Base-by-base conservation (phyloP, 1,284 basidiomycete genomes). In the Hymenochaete sp. region DNA sequence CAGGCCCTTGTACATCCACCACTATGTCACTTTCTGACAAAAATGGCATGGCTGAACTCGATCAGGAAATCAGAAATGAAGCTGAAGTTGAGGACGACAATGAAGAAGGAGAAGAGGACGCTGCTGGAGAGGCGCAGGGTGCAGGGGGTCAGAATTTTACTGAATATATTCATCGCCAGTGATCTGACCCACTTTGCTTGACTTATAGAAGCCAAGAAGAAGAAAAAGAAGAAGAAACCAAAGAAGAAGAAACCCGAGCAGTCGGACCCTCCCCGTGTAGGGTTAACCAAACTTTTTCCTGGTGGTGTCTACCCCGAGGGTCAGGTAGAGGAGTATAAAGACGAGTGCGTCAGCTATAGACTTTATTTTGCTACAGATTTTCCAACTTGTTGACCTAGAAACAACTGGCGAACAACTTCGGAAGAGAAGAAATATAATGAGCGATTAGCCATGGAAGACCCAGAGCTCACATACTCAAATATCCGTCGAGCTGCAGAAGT, bases 401-500 rank as follows among this genome's bases (percentile, higher is more conserved):
- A 91, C 57, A 65, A 79, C 27, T 93, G 81, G 67, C 82, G 95
- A 29, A 85, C 79, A 16, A 92, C 93, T 1, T 92, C 86, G 1
- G 92, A 91, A 55, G 96, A 99, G 67, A 88, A 82, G 60, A 79
- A 86, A 35, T 82, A 93, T 58, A 66, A 79, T 35, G 96, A 99
- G 62, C 77, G 79, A 45, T 65, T 83, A 55, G 74, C 71, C 3
- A 77, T 81, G 59, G 83, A 85, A 56, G 87, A 93, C 61, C 83
- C 87, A 4, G 79, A 84, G 53, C 68, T 70, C 38, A 93, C 80
- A 0, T 98, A 98, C 66, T 78, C 89, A 56, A 79, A 79, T 59
- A 93, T 98, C 59, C 82, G 96, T 40, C 77, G 84, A 48, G 96
- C 84, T 25, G 90, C 89, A 19, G 95, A 98, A 66, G 93, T 93